Evolutionary conservation across 73 alveolate species (phyloP).

Genomic region (Paramecium tetraurelia): DNA sequence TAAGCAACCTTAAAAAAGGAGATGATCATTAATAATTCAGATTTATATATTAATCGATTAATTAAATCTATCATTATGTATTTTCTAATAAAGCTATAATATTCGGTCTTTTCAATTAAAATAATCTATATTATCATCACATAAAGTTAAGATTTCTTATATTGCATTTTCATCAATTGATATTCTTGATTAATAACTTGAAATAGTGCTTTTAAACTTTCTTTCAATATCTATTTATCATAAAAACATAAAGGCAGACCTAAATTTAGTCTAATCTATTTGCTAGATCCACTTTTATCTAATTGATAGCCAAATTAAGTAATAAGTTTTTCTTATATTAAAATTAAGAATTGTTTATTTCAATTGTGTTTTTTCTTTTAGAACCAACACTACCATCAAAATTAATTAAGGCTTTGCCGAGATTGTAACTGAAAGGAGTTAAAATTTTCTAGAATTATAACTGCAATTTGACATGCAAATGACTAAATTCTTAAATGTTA

Average conservation of each 20-base stretch:
- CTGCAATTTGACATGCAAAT: too few species aligned
- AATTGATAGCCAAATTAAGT: not conserved
- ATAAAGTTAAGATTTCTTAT: not conserved
- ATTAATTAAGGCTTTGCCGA: too few species aligned
- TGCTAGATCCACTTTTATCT: not conserved
- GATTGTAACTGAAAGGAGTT: too few species aligned
- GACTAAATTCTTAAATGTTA: too few species aligned
- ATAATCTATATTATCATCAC: conserved; percentile 2
- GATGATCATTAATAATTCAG: not conserved
- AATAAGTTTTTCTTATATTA: too few species aligned
- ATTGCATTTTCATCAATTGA: not conserved
- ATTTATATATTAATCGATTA: not conserved
- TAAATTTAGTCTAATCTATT: conserved; percentile 12
- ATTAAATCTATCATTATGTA: not conserved
- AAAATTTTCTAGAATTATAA: too few species aligned
- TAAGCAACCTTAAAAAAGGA: not conserved
- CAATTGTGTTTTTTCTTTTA: too few species aligned
- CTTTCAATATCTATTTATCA: not conserved
- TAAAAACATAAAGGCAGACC: not conserved
- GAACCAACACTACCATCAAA: too few species aligned
- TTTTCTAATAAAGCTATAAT: not conserved
- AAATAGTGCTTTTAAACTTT: not conserved
- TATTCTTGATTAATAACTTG: not conserved
- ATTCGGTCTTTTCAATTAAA: not conserved
- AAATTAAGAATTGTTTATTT: too few species aligned